These are phyloP conservation scores for Hyaloscypha variabilis DNA, from an alignment of 495 filamentous ascomycete genomes.

Conservation along the genomic window DNA sequence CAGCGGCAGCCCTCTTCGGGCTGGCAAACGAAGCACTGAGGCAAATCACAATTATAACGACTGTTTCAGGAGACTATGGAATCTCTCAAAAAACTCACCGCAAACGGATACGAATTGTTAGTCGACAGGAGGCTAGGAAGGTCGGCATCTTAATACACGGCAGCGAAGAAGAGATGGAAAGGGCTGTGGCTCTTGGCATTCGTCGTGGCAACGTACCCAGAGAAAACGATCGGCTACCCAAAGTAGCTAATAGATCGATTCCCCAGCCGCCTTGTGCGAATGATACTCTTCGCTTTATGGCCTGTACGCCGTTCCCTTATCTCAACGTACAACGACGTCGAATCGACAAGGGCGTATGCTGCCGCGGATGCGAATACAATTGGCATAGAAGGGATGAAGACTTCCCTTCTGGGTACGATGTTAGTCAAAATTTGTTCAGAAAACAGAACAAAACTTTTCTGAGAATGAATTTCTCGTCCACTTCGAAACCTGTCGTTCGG, in stretches of 20 bases:
- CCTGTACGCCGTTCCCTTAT: constrained; percentile 16
- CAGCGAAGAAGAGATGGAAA: constrained; percentile 16
- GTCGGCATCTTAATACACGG: constrained; percentile 12
- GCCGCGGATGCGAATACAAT: constrained; percentile 19
- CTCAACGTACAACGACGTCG: constrained; percentile 13
- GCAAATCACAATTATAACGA: constrained; percentile 12
- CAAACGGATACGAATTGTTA: constrained; percentile 2
- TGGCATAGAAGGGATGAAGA: constrained; percentile 13
- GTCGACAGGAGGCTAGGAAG: constrained; percentile 14
- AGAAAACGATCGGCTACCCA: constrained; percentile 12
- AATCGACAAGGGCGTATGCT: constrained; percentile 17
- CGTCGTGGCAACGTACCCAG: constrained; percentile 12
- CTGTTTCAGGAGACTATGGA: constrained; percentile 13
- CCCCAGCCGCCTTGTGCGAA: constrained; percentile 7
- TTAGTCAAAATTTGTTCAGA: constrained; percentile 14
- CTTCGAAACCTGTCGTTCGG: constrained; percentile 7
- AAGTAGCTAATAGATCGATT: constrained; percentile 14
- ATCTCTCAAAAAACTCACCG: constrained; percentile 16
- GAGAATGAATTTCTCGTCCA: constrained; percentile 17
- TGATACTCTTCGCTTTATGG: constrained; percentile 18
- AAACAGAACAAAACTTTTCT: constrained; percentile 14
- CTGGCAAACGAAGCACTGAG: constrained; percentile 10
- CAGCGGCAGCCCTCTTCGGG: constrained; percentile 5
- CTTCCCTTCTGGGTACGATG: constrained; percentile 10
- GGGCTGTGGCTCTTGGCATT: constrained; percentile 9